Evolutionary conservation across 208 protist genomes (phyloP), one percentile per base, ranked within the genome.

Genomic region (Leishmania guyanensis): DNA sequence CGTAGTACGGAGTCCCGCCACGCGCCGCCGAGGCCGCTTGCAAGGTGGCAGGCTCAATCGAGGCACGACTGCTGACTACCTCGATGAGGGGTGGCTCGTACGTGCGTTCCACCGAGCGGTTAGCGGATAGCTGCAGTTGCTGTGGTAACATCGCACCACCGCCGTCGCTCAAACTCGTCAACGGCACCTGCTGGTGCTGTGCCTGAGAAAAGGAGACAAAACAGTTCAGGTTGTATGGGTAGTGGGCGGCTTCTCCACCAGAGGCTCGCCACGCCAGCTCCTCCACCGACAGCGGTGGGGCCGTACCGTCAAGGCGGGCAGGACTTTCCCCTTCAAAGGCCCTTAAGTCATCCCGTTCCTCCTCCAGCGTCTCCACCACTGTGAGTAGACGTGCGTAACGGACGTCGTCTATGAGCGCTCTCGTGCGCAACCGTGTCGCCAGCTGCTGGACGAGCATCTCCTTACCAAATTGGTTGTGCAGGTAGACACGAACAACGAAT

Each of bases 391-490:
- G 86, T 1, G 74, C 77, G 69, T 93, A 94, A 58, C 93, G 88
- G 17, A 73, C 70, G 56, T 91, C 86, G 60, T 94, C 91, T 53
- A 96, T 72, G 36, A 96, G n/a, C 16, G 86, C 88, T 9, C 84
- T 83, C 16, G 88, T 90, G 39, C 85, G 87, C 73, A 96, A 88
- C 1, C 90, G 81, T 64, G 77, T 64, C 8, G 91, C 93, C 33
- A 96, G 71, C 39, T 83, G 82, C 79, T 96, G 93, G 16, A 96
- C 77, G 20, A 94, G 64, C 80, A 88, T 58, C 81, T 96, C 93
- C 75, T 96, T 96, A 6, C 93, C 93, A 75, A 96, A 96, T 58
- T 94, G 88, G 75, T 96, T 96, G 83, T 96, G 93, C 75, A 96
- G 75, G 79, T 94, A 96, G 16, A 94, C 86, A 5, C 91, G 91